A percentile compares a stretch with the other conserved stretches of the same genome.
phyloP scores from a whole-genome alignment of 139 green algal species.

The Chlamydomonas eustigma region DNA sequence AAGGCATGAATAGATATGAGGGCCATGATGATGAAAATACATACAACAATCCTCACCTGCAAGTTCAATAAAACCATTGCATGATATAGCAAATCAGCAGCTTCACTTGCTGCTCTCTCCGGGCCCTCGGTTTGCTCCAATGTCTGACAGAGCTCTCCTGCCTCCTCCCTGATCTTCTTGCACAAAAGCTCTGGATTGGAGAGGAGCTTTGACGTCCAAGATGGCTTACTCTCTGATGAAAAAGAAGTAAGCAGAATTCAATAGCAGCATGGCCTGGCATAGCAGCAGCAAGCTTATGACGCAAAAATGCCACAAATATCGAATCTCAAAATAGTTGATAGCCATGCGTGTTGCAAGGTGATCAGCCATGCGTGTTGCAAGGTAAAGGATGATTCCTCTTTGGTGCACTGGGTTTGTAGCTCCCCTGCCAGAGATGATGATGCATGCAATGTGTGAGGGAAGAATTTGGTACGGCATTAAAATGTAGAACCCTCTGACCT shows the following conservation, averaged over 20 bases:
- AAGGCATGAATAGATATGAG: neutral
- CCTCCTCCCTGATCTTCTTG: conserved; percentile 71
- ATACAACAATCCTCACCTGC: conserved; percentile 45
- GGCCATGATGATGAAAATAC: neutral
- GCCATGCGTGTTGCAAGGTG: too few relatives aligned
- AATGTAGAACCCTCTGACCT: neutral
- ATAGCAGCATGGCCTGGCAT: too few relatives aligned
- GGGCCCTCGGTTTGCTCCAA: conserved; percentile 66
- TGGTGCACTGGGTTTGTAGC: too few relatives aligned
- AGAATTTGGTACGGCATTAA: too few relatives aligned
- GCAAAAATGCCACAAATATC: too few relatives aligned
- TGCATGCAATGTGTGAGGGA: too few relatives aligned
- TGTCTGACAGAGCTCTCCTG: conserved; percentile 11
- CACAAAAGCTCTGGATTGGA: conserved; percentile 84
- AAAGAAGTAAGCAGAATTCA: too few relatives aligned
- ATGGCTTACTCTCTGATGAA: conserved; percentile 77
- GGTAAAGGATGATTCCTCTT: too few relatives aligned
- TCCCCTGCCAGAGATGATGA: too few relatives aligned
- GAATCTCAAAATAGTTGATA: too few relatives aligned
- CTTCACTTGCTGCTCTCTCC: conserved; percentile 83
- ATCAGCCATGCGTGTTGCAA: too few relatives aligned
- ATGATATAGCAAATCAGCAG: conserved; percentile 97
- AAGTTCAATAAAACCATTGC: conserved; percentile 88
- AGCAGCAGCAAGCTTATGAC: too few relatives aligned
- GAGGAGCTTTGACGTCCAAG: conserved; percentile 89